Evolutionary conservation across 805 yeast species (phyloP).

Genomic region (Debaryomyces maramus): DNA sequence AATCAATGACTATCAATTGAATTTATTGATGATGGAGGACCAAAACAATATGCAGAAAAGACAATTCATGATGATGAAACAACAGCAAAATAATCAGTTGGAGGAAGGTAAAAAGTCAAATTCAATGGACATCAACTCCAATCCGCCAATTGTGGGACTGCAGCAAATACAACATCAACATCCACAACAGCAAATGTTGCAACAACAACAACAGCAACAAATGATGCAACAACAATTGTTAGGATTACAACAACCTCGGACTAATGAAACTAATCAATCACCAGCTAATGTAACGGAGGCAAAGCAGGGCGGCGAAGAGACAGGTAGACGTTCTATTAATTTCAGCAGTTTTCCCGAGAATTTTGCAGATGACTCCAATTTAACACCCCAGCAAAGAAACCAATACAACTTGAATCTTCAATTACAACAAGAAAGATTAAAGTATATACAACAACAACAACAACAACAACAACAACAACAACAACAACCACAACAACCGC

Average conservation of each 20-base stretch:
- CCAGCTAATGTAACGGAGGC: too few relatives aligned
- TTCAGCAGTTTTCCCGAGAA: too few relatives aligned
- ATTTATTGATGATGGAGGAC: slow-evolving; percentile 18
- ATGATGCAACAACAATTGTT: slow-evolving; percentile 11
- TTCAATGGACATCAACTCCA: slow-evolving; percentile 5
- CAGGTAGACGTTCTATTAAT: too few relatives aligned
- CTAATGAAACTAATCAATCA: too few relatives aligned
- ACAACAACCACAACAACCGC: slow-evolving; percentile 16
- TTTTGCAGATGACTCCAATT: slow-evolving; percentile 3
- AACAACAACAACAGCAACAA: slow-evolving; percentile 11
- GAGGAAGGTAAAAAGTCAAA: too few relatives aligned
- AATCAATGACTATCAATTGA: slow-evolving; percentile 23
- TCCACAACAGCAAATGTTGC: slow-evolving; percentile 4
- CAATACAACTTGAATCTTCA: slow-evolving; percentile 18
- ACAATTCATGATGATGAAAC: slow-evolving; percentile 13
- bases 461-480: slow-evolving; percentile 18
- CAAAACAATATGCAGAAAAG: slow-evolving; percentile 20
- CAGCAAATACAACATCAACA: slow-evolving; percentile 12
- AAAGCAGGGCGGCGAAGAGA: too few relatives aligned
- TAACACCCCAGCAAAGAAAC: slow-evolving; percentile 14
- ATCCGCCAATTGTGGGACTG: slow-evolving; percentile 4
- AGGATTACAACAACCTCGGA: slow-evolving; percentile 26
- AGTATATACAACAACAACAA: slow-evolving; percentile 16
- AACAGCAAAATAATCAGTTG: slow-evolving; percentile 13
- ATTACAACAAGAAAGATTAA: slow-evolving; percentile 17